These are phyloP conservation scores for Solanum piurae DNA, from an alignment of 257 asterid genomes.

Conservation along the genomic window DNA sequence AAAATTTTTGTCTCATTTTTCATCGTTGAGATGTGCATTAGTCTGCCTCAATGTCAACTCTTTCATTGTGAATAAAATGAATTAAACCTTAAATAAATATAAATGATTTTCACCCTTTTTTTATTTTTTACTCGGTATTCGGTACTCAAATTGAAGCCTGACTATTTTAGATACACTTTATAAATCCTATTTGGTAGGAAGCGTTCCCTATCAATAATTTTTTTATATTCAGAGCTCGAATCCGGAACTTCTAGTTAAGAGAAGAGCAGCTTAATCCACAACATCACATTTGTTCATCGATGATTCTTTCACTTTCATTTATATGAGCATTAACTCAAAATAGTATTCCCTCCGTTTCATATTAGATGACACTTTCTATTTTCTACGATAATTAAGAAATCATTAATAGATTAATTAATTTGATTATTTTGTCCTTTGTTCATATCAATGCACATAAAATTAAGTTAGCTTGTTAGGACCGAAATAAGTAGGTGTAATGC, in stretches of 20 bases:
- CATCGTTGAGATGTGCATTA: neutral
- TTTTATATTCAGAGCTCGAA: too few relatives aligned
- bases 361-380: too few relatives aligned
- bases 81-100: too few relatives aligned
- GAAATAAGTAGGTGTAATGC: too few relatives aligned
- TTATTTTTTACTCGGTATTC: too few relatives aligned
- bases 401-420: too few relatives aligned
- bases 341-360: neutral
- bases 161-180: too few relatives aligned
- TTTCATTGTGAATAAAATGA: neutral
- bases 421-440: neutral
- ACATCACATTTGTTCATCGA: fast-evolving
- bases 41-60: neutral
- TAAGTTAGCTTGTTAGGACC: too few relatives aligned
- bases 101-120: neutral
- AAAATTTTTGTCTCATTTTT: too few relatives aligned
- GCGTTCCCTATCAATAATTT: too few relatives aligned
- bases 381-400: too few relatives aligned
- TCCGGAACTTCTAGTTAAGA: neutral
- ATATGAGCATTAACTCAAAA: neutral
- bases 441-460: too few relatives aligned
- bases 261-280: fast-evolving
- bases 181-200: neutral
- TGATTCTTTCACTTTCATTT: neutral
- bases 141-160: neutral